Conservation (phyloP, 805 yeast species). For the Candida takata region DNA sequence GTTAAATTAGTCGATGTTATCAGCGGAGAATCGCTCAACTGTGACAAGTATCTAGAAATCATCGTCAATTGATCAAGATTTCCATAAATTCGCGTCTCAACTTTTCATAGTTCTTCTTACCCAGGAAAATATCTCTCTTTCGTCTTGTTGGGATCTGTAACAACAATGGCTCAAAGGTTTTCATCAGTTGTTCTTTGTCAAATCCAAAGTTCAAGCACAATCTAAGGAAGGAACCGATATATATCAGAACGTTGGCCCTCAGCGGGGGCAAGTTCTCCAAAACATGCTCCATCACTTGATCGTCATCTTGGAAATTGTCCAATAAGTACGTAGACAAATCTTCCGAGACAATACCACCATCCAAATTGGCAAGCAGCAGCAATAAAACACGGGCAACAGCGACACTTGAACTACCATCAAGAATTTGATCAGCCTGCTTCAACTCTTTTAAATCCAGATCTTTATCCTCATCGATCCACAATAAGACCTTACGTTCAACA, state of each 20-base stretch:
- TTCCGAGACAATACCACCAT: conserved; percentile 35
- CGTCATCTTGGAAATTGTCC: conserved; percentile 20
- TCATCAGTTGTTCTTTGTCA: conserved; percentile 15
- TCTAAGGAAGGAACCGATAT: conserved; percentile 32
- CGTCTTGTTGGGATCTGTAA: conserved; percentile 25
- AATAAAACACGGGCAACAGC: conserved; percentile 25
- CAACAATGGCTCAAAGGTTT: conserved; percentile 26
- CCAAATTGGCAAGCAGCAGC: conserved; percentile 27
- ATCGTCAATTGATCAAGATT: conserved; percentile 32
- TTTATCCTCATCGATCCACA: conserved; percentile 17
- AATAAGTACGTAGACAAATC: conserved; percentile 24
- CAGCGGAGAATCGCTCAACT: conserved; percentile 63
- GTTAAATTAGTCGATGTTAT: conserved; percentile 55
- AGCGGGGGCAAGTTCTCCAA: conserved; percentile 34
- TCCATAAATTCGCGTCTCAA: conserved; percentile 27
- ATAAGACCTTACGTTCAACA: conserved; percentile 16
- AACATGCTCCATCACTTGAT: conserved; percentile 26
- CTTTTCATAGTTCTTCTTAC: conserved; percentile 22
- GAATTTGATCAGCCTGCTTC: conserved; percentile 11
- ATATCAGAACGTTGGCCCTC: conserved; percentile 36
- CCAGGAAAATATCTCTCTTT: conserved; percentile 22
- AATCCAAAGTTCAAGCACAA: conserved; percentile 23
- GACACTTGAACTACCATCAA: conserved; percentile 17
- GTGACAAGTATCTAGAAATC: conserved; percentile 65
- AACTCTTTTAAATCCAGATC: conserved; percentile 15